Evolutionary conservation across 176 grass and related monocot species (phyloP), one percentile per base, ranked within the genome.

Genomic region (Pharus latifolius): DNA sequence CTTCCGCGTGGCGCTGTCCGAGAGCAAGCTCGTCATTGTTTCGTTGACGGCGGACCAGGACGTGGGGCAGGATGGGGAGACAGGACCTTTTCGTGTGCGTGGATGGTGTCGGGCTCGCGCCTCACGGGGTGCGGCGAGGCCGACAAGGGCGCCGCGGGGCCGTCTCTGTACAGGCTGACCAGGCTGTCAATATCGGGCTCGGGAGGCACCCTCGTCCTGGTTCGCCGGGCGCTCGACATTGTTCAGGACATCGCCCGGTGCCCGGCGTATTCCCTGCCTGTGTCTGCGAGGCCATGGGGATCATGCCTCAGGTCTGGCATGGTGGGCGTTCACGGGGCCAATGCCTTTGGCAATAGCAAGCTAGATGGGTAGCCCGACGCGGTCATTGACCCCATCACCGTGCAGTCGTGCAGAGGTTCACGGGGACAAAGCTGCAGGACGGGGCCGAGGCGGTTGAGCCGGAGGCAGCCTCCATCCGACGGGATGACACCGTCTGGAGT

Each of bases 121-220:
- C n/a, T n/a, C n/a, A n/a, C 77, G 26, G 78, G 69, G 19, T 80
- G 92, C 52, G 90, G 89, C 10, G 89, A 97, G 32, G 89, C 94
- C 30, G 94, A 97, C 83, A 97, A 90, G 74, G n/a, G n/a, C n/a
- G n/a, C n/a, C 87, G 89, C 13, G 89, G 94, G 6, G 94, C 94
- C 9, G 83, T 97, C 3, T 86, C 89, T 23, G 84, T 97, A 3
- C 89, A 92, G 20, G 84, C 89, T 3, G 89, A 98, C 55, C 85
- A 90, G 75, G 84, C 82, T 32, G 86, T 98, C 56, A 87, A 98
- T 66, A 98, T 98, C 64, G 94, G 93, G 24, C n/a, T n/a, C n/a
- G n/a, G n/a, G n/a, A n/a, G 86, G 91, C 74, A 98, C 84, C n/a
- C n/a, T n/a, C n/a, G n/a, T n/a, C 17, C 75, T 98, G 26, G 83